A percentile compares a stretch with the other conserved stretches of the same genome.
Evolutionary conservation across 2,329 filamentous ascomycete species (phyloP).

Genomic region (Talaromyces sp.): DNA sequence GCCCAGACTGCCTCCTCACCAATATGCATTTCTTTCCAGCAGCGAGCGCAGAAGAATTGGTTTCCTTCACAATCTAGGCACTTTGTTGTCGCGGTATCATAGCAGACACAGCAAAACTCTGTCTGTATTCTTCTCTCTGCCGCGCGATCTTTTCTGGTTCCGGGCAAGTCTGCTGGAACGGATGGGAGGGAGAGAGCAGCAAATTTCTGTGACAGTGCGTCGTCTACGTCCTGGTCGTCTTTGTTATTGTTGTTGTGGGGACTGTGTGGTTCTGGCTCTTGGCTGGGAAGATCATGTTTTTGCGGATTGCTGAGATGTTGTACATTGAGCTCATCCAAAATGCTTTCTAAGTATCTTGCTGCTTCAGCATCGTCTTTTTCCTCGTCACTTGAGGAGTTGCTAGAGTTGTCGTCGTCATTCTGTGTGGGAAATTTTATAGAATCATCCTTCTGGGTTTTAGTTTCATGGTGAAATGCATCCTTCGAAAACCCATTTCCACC

Average conservation of each 20-base stretch:
- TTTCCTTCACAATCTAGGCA: slow-evolving; percentile 70
- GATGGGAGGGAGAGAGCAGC: slow-evolving; percentile 10
- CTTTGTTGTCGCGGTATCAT: slow-evolving; percentile 68
- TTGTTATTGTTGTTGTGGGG: not conserved
- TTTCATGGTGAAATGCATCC: not conserved
- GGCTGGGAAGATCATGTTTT: slow-evolving; percentile 12
- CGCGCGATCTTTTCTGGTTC: not conserved
- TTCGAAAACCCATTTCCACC: not conserved
- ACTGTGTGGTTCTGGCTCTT: slow-evolving; percentile 13
- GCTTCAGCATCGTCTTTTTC: slow-evolving; percentile 11
- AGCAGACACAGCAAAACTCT: slow-evolving; percentile 77
- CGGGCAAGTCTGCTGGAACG: slow-evolving; percentile 8
- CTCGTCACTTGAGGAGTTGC: slow-evolving; percentile 7
- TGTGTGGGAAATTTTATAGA: not conserved
- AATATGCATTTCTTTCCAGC: slow-evolving; percentile 80
- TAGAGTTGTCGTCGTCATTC: not conserved
- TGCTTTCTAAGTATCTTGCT: slow-evolving; percentile 9
- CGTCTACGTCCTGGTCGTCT: not conserved
- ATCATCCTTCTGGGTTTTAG: not conserved
- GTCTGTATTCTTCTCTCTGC: not conserved
- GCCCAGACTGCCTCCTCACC: slow-evolving; percentile 62
- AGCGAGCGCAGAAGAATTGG: slow-evolving; percentile 65
- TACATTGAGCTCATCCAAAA: slow-evolving; percentile 5
- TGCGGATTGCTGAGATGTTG: not conserved
- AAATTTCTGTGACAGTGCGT: not conserved